A percentile compares a stretch with the other conserved stretches of the same genome.
These are phyloP conservation scores for Boletellus deceptivus DNA, from an alignment of 1,284 basidiomycete species.

Conservation along the genomic window DNA sequence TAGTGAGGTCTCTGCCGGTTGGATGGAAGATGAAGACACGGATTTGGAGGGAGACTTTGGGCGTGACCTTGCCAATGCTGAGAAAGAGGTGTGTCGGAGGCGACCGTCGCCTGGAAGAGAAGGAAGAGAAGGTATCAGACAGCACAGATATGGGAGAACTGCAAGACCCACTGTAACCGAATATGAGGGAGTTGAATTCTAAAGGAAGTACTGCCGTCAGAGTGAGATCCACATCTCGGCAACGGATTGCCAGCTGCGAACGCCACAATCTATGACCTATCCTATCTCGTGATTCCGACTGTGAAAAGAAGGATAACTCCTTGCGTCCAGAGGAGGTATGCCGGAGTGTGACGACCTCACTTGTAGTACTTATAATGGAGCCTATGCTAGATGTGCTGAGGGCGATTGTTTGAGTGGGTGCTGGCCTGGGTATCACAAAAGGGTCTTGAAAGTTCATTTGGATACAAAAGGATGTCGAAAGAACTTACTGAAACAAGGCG, in stretches of 20 bases:
- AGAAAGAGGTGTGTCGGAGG: slow-evolving; percentile 44
- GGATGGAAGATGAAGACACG: not conserved
- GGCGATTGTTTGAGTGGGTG: slow-evolving; percentile 4
- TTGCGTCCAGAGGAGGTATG: slow-evolving; percentile 17
- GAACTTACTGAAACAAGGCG: slow-evolving; percentile 22
- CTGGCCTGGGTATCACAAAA: slow-evolving; percentile 12
- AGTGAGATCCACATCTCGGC: slow-evolving; percentile 6
- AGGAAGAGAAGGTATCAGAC: slow-evolving; percentile 1
- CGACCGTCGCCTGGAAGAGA: slow-evolving; percentile 55
- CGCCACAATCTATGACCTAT: slow-evolving; percentile 18
- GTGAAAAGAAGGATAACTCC: slow-evolving; percentile 20
- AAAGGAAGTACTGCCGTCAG: slow-evolving; percentile 54
- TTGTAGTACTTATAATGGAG: slow-evolving; percentile 10
- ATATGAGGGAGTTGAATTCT: slow-evolving; percentile 52
- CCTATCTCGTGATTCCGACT: slow-evolving; percentile 9
- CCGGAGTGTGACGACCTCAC: slow-evolving; percentile 20
- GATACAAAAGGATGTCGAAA: not conserved
- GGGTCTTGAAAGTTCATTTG: slow-evolving; percentile 9
- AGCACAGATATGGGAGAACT: not conserved
- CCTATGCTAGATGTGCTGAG: slow-evolving; percentile 5
- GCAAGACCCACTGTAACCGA: slow-evolving; percentile 58
- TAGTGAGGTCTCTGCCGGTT: not conserved
- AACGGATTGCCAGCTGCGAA: slow-evolving; percentile 9
- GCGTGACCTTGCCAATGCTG: slow-evolving; percentile 21
- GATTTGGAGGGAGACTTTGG: not conserved